These are phyloP conservation scores for Oryza glaberrima DNA, from an alignment of 176 grass and related monocot species.

Conservation along the genomic window DNA sequence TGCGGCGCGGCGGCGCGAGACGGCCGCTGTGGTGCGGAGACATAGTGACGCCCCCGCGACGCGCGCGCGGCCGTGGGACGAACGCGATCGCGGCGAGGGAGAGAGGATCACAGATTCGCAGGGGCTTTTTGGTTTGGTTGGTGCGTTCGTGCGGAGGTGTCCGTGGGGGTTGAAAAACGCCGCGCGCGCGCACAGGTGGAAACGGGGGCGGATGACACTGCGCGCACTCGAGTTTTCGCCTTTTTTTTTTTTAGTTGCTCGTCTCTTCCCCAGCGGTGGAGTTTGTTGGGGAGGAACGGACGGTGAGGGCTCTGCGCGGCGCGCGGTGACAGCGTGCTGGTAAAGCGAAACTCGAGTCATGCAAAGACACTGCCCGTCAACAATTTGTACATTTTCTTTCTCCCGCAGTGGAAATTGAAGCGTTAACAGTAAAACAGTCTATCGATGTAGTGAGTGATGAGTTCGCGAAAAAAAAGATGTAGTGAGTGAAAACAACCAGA, in stretches of 20 bases:
- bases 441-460: not conserved
- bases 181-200: constrained; percentile 26
- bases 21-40: constrained; percentile 38
- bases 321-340: not conserved
- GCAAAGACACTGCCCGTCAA: not conserved
- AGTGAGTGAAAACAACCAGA: not conserved
- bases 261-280: not conserved
- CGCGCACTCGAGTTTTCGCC: constrained; percentile 33
- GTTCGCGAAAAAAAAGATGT: not conserved
- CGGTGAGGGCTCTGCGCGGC: constrained; percentile 26
- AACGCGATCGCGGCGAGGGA: constrained; percentile 15
- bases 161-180: constrained; percentile 29
- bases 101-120: no score
- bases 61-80: not conserved
- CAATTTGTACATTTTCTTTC: not conserved
- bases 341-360: not conserved
- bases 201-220: constrained; percentile 26
- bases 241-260: constrained; percentile 1
- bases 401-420: not conserved
- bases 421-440: not conserved
- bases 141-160: constrained; percentile 56
- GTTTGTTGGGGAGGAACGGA: constrained; percentile 29
- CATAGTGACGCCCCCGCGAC: constrained; percentile 1
- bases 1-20: constrained; percentile 36
- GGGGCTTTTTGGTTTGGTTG: not conserved